These are phyloP conservation scores for Chlorella sp. DNA, from an alignment of 139 green algal species.

Conservation along the genomic window DNA sequence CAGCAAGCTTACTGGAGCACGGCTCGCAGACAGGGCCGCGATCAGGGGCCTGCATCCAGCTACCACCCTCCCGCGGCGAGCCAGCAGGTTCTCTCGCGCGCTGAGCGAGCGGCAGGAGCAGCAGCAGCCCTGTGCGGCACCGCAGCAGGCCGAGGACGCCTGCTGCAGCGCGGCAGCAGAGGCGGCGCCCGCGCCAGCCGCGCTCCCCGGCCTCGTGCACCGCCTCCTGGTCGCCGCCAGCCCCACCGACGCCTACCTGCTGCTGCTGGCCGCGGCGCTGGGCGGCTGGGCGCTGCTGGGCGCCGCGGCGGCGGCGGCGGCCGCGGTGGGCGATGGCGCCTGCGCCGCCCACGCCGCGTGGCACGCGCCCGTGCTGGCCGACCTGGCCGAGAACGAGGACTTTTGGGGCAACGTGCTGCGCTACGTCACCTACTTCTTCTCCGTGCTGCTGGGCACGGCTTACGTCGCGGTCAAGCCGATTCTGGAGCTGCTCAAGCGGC, in stretches of 20 bases:
- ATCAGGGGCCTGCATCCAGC: no score
- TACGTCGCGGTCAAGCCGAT: conserved; percentile 84
- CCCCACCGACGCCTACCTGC: conserved; percentile 7
- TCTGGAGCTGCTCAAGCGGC: conserved; percentile 66
- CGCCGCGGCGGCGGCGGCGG: conserved; percentile 13
- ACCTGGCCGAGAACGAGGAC: conserved; percentile 66
- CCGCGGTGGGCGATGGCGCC: background rate
- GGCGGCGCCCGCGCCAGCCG: background rate
- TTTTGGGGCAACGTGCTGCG: conserved; percentile 81
- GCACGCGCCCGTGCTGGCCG: background rate
- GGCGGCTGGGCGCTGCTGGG: conserved; percentile 11
- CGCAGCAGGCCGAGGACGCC: background rate
- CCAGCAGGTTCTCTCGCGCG: no score
- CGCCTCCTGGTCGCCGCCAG: conserved; percentile 3
- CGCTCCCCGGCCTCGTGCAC: conserved; percentile 8
- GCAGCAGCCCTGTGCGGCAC: background rate
- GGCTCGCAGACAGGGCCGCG: no score
- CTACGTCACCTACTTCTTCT: conserved; percentile 89
- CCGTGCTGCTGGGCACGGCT: conserved; percentile 86
- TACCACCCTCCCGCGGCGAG: background rate
- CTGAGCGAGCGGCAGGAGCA: background rate
- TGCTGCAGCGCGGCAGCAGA: background rate
- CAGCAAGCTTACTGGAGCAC: no score
- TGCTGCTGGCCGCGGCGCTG: conserved; percentile 19
- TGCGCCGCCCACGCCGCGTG: background rate